Evolutionary conservation across 2,329 filamentous ascomycete species (phyloP), one percentile per base, ranked within the genome.

Genomic region (Penicillium digitatum): DNA sequence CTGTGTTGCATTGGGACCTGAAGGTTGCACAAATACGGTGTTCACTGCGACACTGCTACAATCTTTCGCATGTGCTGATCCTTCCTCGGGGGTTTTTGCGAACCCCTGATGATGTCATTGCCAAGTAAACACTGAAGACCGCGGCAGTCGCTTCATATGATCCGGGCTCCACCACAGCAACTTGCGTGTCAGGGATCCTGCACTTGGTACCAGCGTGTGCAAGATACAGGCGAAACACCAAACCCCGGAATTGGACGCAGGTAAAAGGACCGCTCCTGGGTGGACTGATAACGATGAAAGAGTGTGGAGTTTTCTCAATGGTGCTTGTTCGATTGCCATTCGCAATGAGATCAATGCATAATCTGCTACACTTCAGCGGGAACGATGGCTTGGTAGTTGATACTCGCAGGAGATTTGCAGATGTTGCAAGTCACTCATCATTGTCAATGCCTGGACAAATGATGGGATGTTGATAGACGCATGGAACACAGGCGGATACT

Each of bases 401-500:
- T 85, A 87, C 5, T 89, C 88, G 63, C 89, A 94, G 57, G 84
- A 85, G 68, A 95, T 82, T 46, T 83, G 87, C 56, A 96, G 78
- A 69, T 93, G 88, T 43, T 83, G 79, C 65, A 96, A 77, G 64
- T 87, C 87, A 55, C 83, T 76, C 66, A 95, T 72, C 59, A 85
- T 78, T 34, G 81, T 82, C 68, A 95, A 79, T 46, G 88, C 88
- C 60, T 85, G 81, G 64, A 93, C 86, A 75, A 96, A 95, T 37
- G 89, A 88, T 5, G 88, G 83, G 7, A 95, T 87, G 68, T 96
- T 94, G 57, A 89, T 93, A 8, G 91, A 89, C 7, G 90, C 89
- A 68, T 96, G 91, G 75, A 95, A 95, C 3, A 95, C 77, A 6
- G 91, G 89, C 49, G 90, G 89, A 67, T 95, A 95, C 74, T 95